A percentile compares a stretch with the other conserved stretches of the same genome.
These are phyloP conservation scores for Ophiostoma sp. DNA, from an alignment of 2,329 filamentous ascomycete species.

Conservation along the genomic window DNA sequence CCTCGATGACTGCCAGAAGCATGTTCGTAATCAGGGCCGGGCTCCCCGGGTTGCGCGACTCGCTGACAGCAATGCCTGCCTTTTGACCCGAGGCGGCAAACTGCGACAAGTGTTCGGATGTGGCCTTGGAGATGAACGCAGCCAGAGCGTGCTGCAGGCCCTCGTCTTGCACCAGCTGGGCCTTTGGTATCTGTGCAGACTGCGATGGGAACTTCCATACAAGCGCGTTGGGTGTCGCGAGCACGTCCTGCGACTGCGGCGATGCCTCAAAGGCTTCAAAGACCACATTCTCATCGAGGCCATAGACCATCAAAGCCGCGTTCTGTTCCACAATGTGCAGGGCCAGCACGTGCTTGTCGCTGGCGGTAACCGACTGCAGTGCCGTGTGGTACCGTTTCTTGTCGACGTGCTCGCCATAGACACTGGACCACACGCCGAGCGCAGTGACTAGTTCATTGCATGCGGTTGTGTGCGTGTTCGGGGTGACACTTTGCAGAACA, in stretches of 20 bases:
- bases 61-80: slow-evolving; percentile 42
- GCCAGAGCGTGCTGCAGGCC: slow-evolving; percentile 46
- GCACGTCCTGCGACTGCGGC: slow-evolving; percentile 47
- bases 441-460: neutral
- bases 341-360: neutral
- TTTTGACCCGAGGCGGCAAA: slow-evolving; percentile 49
- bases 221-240: slow-evolving; percentile 47
- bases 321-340: neutral
- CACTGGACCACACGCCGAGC: neutral
- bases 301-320: neutral
- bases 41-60: slow-evolving; percentile 52
- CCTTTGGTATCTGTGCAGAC: slow-evolving; percentile 43
- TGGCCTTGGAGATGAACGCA: slow-evolving; percentile 51
- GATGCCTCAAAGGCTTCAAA: slow-evolving; percentile 55
- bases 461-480: neutral
- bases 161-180: slow-evolving; percentile 27
- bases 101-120: slow-evolving; percentile 38
- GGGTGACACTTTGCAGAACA: neutral
- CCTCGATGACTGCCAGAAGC: slow-evolving; percentile 55
- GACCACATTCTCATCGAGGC: slow-evolving; percentile 27
- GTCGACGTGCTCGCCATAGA: neutral
- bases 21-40: slow-evolving; percentile 55
- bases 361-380: neutral
- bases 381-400: neutral
- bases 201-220: slow-evolving; percentile 55